Percentiles rank a stretch among this genome's conserved stretches.
Conservation (phyloP, 2,329 filamentous ascomycete species). For the Paecilomyces formosus region DNA sequence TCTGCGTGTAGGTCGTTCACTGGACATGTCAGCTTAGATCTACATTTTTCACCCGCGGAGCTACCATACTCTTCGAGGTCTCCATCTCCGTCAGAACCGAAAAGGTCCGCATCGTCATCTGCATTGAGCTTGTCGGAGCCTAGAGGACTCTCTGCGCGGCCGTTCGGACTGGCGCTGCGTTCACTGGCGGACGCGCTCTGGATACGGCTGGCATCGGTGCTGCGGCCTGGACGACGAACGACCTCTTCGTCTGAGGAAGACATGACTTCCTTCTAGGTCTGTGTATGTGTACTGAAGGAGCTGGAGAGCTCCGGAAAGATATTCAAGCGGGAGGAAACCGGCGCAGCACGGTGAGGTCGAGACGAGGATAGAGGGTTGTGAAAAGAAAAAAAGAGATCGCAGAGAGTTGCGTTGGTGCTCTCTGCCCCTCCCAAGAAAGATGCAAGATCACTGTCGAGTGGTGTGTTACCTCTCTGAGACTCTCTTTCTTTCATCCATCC, state of each 20-base stretch:
- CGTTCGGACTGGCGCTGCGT: constrained; percentile 13
- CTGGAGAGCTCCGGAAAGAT: background rate
- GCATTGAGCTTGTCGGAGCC: constrained; percentile 23
- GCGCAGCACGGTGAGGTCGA: background rate
- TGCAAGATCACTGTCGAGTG: background rate
- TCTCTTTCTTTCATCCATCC: background rate
- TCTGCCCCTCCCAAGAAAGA: background rate
- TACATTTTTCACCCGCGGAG: background rate
- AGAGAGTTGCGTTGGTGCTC: background rate
- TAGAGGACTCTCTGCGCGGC: constrained; percentile 13
- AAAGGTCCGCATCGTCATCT: constrained; percentile 36
- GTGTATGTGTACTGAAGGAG: background rate
- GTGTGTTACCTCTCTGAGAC: background rate
- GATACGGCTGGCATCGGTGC: constrained; percentile 13
- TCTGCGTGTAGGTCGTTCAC: constrained; percentile 33
- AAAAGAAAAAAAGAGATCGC: background rate
- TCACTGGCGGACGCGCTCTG: constrained; percentile 16
- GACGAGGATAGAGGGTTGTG: background rate
- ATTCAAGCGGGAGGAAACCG: background rate
- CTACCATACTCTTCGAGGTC: constrained; percentile 19
- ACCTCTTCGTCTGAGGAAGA: constrained; percentile 32
- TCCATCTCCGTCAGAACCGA: constrained; percentile 37
- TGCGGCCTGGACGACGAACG: constrained; percentile 27
- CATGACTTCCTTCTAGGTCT: constrained; percentile 16
- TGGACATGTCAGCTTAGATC: constrained; percentile 8